Percentiles rank a stretch among this genome's conserved stretches.
Evolutionary conservation across 2,329 filamentous ascomycete species (phyloP).

Genomic region (Mycogone perniciosa): DNA sequence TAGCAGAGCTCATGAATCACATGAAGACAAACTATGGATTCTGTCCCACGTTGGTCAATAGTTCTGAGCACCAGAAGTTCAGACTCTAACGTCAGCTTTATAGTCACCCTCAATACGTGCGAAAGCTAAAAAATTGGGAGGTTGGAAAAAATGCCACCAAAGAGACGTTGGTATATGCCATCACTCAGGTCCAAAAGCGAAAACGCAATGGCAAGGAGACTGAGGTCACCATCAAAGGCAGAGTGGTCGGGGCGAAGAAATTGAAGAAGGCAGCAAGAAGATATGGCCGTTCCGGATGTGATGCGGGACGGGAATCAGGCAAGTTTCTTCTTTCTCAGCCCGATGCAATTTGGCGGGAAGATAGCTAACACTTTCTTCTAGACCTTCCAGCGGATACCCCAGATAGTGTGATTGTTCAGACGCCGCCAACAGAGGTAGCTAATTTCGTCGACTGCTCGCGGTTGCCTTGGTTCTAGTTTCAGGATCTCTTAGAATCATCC

Average conservation of each 20-base stretch:
- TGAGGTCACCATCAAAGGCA: not conserved
- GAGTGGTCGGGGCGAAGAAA: not conserved
- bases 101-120: not conserved
- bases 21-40: not conserved
- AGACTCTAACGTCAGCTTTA: not conserved
- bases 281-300: not conserved
- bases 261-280: not conserved
- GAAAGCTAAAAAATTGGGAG: not conserved
- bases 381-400: not conserved
- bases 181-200: not conserved
- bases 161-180: not conserved
- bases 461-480: not conserved
- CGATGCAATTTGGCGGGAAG: not conserved
- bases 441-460: not conserved
- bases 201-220: not conserved
- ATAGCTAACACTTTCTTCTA: not conserved
- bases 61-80: not conserved
- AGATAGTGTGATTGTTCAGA: not conserved
- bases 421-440: not conserved
- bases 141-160: not conserved
- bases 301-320: not conserved
- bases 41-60: not conserved
- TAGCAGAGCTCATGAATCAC: not conserved
- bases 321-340: not conserved
- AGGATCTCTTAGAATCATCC: not conserved